A percentile compares a stretch with the other conserved stretches of the same genome.
Conservation (phyloP, 2,329 filamentous ascomycete species). For the Aurifilum marmelostoma region DNA sequence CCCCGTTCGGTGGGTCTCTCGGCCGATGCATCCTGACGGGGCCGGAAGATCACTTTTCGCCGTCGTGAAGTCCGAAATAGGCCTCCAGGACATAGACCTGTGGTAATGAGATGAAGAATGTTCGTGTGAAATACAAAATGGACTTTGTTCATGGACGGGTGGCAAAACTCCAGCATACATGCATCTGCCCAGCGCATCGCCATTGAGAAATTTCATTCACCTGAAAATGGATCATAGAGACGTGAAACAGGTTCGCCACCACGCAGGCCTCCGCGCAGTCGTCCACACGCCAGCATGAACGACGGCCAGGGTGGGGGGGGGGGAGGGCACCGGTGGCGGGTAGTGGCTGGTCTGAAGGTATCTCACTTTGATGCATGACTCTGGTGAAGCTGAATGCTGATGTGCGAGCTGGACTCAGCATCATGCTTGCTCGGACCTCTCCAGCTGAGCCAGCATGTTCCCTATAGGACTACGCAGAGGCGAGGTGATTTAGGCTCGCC, state of each 20-base stretch:
- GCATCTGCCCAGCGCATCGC: not conserved
- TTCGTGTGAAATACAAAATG: not conserved
- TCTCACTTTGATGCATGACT: not conserved
- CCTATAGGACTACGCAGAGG: not conserved
- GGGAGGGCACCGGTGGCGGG: not conserved
- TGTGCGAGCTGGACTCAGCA: not conserved
- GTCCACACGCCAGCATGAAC: no score
- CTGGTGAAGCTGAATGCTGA: not conserved
- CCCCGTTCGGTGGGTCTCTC: not conserved
- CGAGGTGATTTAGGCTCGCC: not conserved
- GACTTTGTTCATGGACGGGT: no score
- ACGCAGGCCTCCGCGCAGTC: not conserved
- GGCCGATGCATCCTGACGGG: not conserved
- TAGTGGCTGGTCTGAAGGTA: not conserved
- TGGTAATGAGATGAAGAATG: not conserved
- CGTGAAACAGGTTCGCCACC: not conserved
- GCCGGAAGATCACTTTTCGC: not conserved
- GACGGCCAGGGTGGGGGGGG: not conserved
- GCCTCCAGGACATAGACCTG: not conserved
- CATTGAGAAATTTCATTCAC: not conserved
- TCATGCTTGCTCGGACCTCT: slow-evolving; percentile 20
- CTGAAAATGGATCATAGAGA: no score
- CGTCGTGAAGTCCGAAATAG: not conserved
- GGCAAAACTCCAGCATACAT: no score
- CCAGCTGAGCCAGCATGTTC: slow-evolving; percentile 11